Percentiles rank a stretch among this genome's conserved stretches.
phyloP scores from a whole-genome alignment of 2,329 filamentous ascomycete genomes.

The Colletotrichum spaethianum region DNA sequence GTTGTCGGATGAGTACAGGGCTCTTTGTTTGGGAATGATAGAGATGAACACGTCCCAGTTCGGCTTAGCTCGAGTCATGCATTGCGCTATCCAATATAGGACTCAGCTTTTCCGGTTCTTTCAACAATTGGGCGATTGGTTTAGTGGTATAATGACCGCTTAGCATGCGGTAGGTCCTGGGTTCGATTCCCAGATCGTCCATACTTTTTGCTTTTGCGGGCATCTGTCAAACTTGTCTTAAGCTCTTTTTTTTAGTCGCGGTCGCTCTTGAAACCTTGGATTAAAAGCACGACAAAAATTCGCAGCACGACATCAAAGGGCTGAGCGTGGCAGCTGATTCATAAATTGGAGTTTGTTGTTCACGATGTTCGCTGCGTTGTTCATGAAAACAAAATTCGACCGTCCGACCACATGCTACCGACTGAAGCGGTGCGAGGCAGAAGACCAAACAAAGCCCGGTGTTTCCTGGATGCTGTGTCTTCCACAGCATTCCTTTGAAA shows the following conservation, averaged over 20 bases:
- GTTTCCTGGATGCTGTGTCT: background rate
- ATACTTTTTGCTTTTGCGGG: background rate
- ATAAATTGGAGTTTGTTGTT: too few relatives aligned
- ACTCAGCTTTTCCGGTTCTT: fast-evolving
- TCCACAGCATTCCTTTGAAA: background rate
- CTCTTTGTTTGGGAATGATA: background rate
- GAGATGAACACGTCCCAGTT: background rate
- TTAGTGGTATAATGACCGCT: slow-evolving; percentile 37
- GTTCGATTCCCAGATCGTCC: slow-evolving; percentile 37
- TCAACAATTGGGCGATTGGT: slow-evolving; percentile 8
- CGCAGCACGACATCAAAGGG: too few relatives aligned
- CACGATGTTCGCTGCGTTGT: background rate
- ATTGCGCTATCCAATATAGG: too few relatives aligned
- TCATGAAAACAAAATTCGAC: background rate
- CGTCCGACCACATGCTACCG: background rate
- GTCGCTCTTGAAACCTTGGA: too few relatives aligned
- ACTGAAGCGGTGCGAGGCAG: background rate
- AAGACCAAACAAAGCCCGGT: background rate
- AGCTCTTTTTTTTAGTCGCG: too few relatives aligned
- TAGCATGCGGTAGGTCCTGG: slow-evolving; percentile 31
- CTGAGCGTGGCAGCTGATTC: too few relatives aligned
- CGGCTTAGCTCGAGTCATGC: background rate
- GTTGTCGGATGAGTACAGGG: background rate
- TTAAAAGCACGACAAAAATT: too few relatives aligned
- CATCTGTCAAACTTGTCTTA: too few relatives aligned